Evolutionary conservation across 352 stramenopile genomes (phyloP), one percentile per base, ranked within the genome.

Genomic region (Pythium sp.): DNA sequence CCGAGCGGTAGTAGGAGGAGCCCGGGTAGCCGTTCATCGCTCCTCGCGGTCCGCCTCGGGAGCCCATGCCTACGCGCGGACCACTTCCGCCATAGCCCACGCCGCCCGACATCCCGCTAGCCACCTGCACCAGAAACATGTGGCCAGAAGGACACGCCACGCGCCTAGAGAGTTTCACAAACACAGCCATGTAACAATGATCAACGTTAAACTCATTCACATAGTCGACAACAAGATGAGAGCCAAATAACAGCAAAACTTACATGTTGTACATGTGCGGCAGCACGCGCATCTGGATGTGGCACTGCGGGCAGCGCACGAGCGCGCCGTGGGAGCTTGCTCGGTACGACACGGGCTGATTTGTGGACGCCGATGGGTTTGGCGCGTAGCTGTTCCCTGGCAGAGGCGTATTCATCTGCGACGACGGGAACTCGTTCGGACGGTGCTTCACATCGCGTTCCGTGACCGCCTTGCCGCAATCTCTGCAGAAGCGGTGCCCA

Each of bases 261-360:
- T 86, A 94, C 87, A 95, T 92, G 81, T 95, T 95, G 71, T 94
- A 95, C 87, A 95, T 95, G 69, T 95, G 84, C 7, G 87, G 87
- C 2, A 95, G 77, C 56, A 95, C 87, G 22, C 87, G 84, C 86
- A 95, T 93, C 68, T 95, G 85, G 67, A 95, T 94, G 41, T 93
- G 87, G 64, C 87, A 95, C 65, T 93, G 84, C 11, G 87, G 87
- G 68, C 87, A 95, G 24, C 84, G 85, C 60, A 95, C 87, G 41
- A 95, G 82, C 24, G 87, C 87, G n/a, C 87, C 87, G 58, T 95
- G 84, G n/a, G 83, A 89, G 58, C 83, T 89, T 11, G 84, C 86
- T 34, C 87, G 81, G 60, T 94, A 95, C 2, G 87, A 94, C 28
- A 88, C 77, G 2, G 82, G 81, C 43, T 38, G 58, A 24, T 34